A percentile compares a stretch with the other conserved stretches of the same genome.
phyloP scores from a whole-genome alignment of 208 protist species.

The Acanthamoeba healyi region DNA sequence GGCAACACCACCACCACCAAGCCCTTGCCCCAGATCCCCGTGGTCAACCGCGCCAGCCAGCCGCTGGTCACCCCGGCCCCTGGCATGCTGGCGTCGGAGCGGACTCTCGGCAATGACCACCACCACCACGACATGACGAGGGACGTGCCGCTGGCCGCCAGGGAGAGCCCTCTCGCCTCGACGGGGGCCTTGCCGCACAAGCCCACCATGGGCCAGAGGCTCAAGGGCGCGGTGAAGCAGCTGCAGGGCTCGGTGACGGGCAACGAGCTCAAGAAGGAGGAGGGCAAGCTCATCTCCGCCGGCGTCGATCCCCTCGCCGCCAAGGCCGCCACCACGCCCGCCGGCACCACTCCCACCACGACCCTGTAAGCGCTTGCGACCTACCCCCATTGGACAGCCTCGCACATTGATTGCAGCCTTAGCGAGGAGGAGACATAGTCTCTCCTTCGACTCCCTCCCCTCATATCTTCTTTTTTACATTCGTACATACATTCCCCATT shows the following conservation, averaged over 20 bases:
- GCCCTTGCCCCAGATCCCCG: not conserved
- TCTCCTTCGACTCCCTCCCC: too few species aligned
- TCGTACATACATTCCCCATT: too few species aligned
- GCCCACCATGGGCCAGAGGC: not conserved
- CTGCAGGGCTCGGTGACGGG: not conserved
- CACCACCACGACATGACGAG: not conserved
- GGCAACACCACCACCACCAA: not conserved
- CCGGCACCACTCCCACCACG: not conserved
- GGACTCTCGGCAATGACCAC: not conserved
- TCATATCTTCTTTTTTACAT: too few species aligned
- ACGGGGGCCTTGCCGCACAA: not conserved
- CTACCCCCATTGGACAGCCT: too few species aligned
- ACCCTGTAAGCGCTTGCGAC: too few species aligned
- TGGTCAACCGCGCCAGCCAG: not conserved
- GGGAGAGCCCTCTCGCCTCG: not conserved
- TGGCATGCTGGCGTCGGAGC: not conserved
- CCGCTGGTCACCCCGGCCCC: not conserved
- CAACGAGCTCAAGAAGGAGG: slow-evolving; percentile 45
- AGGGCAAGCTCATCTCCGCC: slow-evolving; percentile 62
- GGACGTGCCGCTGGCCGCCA: not conserved
- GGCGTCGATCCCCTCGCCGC: slow-evolving; percentile 6
- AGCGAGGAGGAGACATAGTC: too few species aligned
- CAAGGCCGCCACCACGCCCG: not conserved
- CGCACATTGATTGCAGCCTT: too few species aligned
- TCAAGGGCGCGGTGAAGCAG: slow-evolving; percentile 38